phyloP scores from a whole-genome alignment of 805 yeast species.

The Teunomyces lycoperdinae region DNA sequence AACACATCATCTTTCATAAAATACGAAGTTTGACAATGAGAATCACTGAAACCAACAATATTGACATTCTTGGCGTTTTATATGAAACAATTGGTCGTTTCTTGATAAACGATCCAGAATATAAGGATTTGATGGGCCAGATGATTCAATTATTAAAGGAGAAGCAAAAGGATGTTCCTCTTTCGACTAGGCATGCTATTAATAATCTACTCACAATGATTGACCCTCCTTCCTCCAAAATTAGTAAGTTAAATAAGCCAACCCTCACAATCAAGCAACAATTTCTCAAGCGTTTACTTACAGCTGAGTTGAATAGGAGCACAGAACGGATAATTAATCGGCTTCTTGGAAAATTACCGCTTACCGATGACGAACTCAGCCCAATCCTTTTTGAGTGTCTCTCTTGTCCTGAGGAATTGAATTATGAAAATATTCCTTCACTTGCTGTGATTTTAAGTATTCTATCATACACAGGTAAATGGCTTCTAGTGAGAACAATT shows the following conservation, averaged over 20 bases:
- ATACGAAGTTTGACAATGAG: slow-evolving; percentile 58
- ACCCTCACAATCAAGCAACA: slow-evolving; percentile 5
- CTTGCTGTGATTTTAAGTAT: slow-evolving; percentile 37
- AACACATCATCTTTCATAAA: slow-evolving; percentile 70
- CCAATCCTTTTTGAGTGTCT: slow-evolving; percentile 40
- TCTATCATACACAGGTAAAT: slow-evolving; percentile 40
- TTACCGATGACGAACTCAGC: slow-evolving; percentile 39
- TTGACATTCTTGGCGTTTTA: slow-evolving; percentile 66
- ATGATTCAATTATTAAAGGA: slow-evolving; percentile 57
- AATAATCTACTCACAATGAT: slow-evolving; percentile 53
- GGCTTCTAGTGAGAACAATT: slow-evolving; percentile 45
- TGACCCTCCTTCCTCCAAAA: slow-evolving; percentile 51
- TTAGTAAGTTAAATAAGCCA: slow-evolving; percentile 28
- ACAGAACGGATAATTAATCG: slow-evolving; percentile 22
- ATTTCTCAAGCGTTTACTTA: slow-evolving; percentile 47
- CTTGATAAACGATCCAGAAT: slow-evolving; percentile 55
- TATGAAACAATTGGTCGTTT: slow-evolving; percentile 74
- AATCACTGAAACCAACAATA: slow-evolving; percentile 51
- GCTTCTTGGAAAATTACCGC: slow-evolving; percentile 43
- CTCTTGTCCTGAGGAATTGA: slow-evolving; percentile 58
- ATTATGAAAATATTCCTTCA: slow-evolving; percentile 50
- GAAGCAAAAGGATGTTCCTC: slow-evolving; percentile 45
- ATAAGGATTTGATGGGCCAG: slow-evolving; percentile 55
- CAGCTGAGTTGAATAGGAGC: slow-evolving; percentile 45
- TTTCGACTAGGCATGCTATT: slow-evolving; percentile 57